Evolutionary conservation across 768 basidiomycete genomes (phyloP).

Genomic region (Coprinopsis marcescibilis): DNA sequence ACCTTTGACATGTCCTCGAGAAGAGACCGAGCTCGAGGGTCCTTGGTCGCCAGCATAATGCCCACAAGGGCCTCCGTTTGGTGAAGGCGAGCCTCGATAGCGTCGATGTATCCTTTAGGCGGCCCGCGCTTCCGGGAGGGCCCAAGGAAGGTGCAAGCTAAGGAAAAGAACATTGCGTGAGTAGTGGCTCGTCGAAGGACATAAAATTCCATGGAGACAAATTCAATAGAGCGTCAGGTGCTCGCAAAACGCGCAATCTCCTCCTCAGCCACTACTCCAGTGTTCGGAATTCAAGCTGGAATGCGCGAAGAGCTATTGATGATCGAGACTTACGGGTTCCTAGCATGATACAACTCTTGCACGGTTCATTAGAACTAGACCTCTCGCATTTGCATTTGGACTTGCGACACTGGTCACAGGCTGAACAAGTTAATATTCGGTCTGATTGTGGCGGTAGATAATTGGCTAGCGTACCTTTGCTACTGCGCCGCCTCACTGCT

Average conservation of each 20-base stretch:
- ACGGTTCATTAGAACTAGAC: constrained; percentile 50
- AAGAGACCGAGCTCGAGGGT: constrained; percentile 36
- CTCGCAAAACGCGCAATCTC: too few relatives aligned
- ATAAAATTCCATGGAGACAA: background rate
- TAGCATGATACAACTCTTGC: constrained; percentile 71
- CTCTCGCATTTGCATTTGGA: constrained; percentile 89
- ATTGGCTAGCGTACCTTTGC: constrained; percentile 49
- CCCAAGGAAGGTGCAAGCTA: constrained; percentile 74
- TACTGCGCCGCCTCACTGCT: constrained; percentile 63
- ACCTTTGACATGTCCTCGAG: constrained; percentile 50
- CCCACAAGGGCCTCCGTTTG: constrained; percentile 89
- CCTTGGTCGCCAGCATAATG: constrained; percentile 57
- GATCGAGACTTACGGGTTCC: constrained; percentile 49
- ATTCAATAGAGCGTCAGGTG: too few relatives aligned
- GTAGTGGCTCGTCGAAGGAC: constrained; percentile 9
- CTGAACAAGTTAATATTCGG: constrained; percentile 26
- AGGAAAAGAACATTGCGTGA: constrained; percentile 1
- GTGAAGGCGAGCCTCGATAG: constrained; percentile 85
- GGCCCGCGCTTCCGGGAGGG: constrained; percentile 81
- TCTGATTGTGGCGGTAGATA: background rate
- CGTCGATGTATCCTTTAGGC: constrained; percentile 93
- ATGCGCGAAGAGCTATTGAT: too few relatives aligned
- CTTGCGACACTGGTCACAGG: constrained; percentile 87
- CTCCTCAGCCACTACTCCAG: too few relatives aligned
- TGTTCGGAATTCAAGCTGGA: too few relatives aligned